Conservation (phyloP, 371 early-diverging fungal species). For the Thermomucor indicae-seudaticae region DNA sequence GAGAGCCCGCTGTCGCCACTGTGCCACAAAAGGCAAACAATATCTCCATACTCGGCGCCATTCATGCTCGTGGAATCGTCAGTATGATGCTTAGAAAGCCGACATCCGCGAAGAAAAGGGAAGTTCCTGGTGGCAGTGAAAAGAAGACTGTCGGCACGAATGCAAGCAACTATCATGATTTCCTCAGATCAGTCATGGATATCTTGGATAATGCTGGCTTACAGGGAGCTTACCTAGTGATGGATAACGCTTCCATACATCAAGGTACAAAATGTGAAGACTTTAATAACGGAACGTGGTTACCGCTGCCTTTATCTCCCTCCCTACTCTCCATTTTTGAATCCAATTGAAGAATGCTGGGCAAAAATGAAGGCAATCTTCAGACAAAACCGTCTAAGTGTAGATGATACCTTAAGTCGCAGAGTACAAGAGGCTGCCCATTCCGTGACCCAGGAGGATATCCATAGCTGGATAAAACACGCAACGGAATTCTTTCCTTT, state of each 20-base stretch:
- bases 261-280: background rate
- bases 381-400: background rate
- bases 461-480: background rate
- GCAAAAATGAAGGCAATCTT: background rate
- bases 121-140: background rate
- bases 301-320: conserved; percentile 2
- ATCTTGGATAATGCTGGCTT: background rate
- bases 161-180: background rate
- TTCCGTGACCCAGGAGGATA: background rate
- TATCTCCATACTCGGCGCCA: background rate
- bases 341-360: background rate
- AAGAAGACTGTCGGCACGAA: background rate
- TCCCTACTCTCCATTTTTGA: conserved; percentile 2
- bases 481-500: background rate
- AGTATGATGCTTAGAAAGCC: background rate
- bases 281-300: conserved; percentile 1
- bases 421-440: background rate
- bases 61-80: background rate
- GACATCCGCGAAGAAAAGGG: background rate
- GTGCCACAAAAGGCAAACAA: background rate
- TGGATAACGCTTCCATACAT: conserved; percentile 2
- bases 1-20: no score
- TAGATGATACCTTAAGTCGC: background rate
- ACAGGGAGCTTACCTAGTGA: conserved; percentile 1
- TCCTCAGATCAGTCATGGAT: background rate